phyloP scores from a whole-genome alignment of 225 moss, liverwort and hornwort genomes.

The Sphagnum contortum region DNA sequence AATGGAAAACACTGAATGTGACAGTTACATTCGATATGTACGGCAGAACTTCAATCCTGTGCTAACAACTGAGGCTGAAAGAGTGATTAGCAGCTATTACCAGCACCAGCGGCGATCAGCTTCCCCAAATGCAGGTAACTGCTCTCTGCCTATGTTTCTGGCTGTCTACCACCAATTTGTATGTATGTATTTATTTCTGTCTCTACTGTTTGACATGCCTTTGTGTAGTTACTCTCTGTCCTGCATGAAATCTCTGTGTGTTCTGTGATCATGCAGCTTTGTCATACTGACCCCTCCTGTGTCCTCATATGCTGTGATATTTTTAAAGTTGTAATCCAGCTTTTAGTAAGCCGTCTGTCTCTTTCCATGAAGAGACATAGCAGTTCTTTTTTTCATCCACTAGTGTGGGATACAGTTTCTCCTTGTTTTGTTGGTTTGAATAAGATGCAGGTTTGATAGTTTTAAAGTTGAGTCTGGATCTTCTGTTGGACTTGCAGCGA shows the following conservation, averaged over 20 bases:
- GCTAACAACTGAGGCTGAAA: constrained; percentile 73
- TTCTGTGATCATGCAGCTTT: no score
- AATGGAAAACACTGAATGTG: neutral
- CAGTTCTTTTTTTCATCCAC: no score
- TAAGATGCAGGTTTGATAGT: no score
- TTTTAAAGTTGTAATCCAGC: no score
- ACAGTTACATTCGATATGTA: constrained; percentile 87
- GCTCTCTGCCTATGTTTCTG: neutral
- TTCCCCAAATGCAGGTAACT: constrained; percentile 62
- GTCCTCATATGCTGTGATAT: no score
- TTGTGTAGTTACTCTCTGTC: neutral
- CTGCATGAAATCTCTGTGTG: neutral
- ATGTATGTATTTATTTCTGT: no score
- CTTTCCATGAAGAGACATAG: no score
- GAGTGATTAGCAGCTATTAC: constrained; percentile 81
- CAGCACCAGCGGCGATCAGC: constrained; percentile 86
- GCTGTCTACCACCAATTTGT: no score
- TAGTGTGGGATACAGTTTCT: neutral
- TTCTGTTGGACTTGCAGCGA: constrained; percentile 37
- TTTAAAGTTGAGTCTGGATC: no score
- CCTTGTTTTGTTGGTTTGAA: constrained; percentile 1
- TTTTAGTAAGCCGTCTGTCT: no score
- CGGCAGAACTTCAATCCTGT: constrained; percentile 65
- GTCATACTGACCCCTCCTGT: no score
- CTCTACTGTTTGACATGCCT: no score